phyloP scores from a whole-genome alignment of 78 protist genomes.

The Guillardia theta region DNA sequence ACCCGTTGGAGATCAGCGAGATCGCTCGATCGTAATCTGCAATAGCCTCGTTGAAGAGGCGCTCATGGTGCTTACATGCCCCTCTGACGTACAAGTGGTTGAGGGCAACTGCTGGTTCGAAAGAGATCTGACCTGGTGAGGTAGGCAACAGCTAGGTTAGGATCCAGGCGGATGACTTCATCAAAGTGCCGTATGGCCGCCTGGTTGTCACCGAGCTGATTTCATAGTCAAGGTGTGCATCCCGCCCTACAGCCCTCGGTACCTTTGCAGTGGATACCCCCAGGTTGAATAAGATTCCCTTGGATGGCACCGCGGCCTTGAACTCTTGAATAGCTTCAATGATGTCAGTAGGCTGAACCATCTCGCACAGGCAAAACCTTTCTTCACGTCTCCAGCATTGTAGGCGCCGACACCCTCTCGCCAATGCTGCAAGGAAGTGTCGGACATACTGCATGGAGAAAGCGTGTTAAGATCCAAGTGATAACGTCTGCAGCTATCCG shows the following conservation, averaged over 20 bases:
- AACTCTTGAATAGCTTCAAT: neutral
- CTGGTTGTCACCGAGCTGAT: neutral
- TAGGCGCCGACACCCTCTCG: constrained; percentile 27
- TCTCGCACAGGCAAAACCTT: neutral
- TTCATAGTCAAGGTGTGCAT: neutral
- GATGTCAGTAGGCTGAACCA: neutral
- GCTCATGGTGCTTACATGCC: constrained; percentile 2
- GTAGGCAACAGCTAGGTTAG: neutral
- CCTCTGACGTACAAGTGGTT: neutral
- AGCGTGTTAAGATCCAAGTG: too few relatives aligned
- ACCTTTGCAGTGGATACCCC: neutral
- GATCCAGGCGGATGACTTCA: neutral
- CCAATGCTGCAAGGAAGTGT: constrained; percentile 16
- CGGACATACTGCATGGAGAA: too few relatives aligned
- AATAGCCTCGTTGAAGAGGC: neutral
- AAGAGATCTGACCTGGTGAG: neutral
- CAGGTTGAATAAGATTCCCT: constrained; percentile 3
- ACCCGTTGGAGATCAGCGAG: neutral
- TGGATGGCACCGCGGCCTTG: neutral
- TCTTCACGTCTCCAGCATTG: neutral
- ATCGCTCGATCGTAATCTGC: neutral
- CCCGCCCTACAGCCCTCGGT: neutral
- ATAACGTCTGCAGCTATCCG: too few relatives aligned
- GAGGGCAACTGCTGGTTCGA: neutral
- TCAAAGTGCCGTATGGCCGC: constrained; percentile 6